phyloP scores from a whole-genome alignment of 2,329 filamentous ascomycete genomes.

The Arachnopeziza araneosa region DNA sequence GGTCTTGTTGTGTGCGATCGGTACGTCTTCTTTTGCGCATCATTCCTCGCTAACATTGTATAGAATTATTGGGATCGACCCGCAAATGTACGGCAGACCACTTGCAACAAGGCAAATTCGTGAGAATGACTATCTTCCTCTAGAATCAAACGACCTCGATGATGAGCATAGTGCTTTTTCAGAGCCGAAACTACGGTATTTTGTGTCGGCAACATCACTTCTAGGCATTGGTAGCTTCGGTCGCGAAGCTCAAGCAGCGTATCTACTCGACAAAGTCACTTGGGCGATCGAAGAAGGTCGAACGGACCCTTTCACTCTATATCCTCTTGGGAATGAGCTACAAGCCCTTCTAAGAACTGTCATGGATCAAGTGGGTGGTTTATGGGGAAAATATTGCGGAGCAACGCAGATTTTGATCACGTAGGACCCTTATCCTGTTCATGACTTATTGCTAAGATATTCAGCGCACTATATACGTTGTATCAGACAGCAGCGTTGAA shows the following conservation, averaged over 20 bases:
- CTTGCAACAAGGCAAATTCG: constrained; percentile 14
- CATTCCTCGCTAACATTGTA: background rate
- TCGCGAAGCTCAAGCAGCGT: constrained; percentile 20
- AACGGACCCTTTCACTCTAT: constrained; percentile 6
- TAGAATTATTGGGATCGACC: constrained; percentile 15
- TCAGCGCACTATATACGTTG: constrained; percentile 16
- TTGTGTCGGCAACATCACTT: constrained; percentile 7
- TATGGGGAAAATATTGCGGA: constrained; percentile 14
- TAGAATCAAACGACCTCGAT: constrained; percentile 15
- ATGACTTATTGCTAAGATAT: background rate
- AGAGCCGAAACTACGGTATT: constrained; percentile 11
- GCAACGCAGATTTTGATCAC: constrained; percentile 16
- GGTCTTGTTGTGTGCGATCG: constrained; percentile 22
- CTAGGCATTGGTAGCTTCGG: constrained; percentile 16
- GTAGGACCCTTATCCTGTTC: constrained; percentile 5
- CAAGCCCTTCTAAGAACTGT: constrained; percentile 13
- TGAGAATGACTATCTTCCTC: constrained; percentile 15
- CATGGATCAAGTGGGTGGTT: constrained; percentile 13
- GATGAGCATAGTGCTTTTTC: background rate
- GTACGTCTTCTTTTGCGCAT: constrained; percentile 7
- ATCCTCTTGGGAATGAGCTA: constrained; percentile 13
- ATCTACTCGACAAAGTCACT: constrained; percentile 14
- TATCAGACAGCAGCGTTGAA: constrained; percentile 10
- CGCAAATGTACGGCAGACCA: constrained; percentile 12
- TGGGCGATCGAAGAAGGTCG: background rate